Evolutionary conservation across 176 grass and related monocot species (phyloP).

Genomic region (Paspalum vaginatum): DNA sequence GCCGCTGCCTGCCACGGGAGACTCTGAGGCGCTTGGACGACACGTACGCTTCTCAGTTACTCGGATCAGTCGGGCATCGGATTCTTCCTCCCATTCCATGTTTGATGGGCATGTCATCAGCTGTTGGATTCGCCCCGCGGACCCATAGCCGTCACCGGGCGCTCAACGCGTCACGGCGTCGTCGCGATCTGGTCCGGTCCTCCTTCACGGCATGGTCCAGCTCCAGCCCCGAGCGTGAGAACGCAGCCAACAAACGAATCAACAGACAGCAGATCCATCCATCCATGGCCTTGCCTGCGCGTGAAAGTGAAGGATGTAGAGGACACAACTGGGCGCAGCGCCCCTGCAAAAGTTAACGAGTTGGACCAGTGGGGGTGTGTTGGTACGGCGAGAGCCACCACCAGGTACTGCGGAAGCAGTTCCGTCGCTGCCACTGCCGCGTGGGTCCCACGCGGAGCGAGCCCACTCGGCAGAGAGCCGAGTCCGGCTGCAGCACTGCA

Average conservation of each 20-base stretch:
- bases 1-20: neutral
- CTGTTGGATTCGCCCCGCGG: too few relatives aligned
- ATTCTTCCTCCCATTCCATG: constrained; percentile 14
- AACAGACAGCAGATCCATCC: constrained; percentile 13
- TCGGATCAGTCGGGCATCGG: constrained; percentile 11
- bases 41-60: neutral
- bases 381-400: too few relatives aligned
- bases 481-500: too few relatives aligned
- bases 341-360: too few relatives aligned
- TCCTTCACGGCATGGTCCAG: constrained; percentile 30
- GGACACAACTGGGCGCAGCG: neutral
- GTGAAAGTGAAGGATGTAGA: constrained; percentile 15
- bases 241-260: constrained; percentile 1
- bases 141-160: constrained; percentile 23
- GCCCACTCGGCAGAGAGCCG: too few relatives aligned
- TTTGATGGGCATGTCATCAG: too few relatives aligned
- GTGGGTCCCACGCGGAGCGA: too few relatives aligned
- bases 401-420: neutral
- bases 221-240: neutral
- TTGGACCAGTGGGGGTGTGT: too few relatives aligned
- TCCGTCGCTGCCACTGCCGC: too few relatives aligned
- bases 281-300: too few relatives aligned
- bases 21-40: too few relatives aligned
- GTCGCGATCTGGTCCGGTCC: constrained; percentile 14
- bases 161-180: neutral